Evolutionary conservation across 2,329 filamentous ascomycete species (phyloP).

Genomic region (Parastagonospora avenae): DNA sequence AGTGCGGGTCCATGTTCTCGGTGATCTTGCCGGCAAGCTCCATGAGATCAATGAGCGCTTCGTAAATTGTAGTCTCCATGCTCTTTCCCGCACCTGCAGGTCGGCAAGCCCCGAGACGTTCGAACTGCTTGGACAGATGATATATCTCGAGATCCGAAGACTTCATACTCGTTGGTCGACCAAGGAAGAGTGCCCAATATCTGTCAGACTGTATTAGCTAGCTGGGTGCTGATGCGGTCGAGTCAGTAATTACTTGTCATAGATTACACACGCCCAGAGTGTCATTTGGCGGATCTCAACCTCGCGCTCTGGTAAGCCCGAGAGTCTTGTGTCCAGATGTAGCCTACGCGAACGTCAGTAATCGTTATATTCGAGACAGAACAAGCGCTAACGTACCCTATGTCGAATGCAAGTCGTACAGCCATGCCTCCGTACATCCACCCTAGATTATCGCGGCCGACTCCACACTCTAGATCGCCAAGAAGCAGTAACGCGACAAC

Average conservation of each 20-base stretch:
- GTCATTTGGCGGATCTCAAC: constrained; percentile 57
- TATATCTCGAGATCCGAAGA: constrained; percentile 58
- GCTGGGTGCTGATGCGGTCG: not conserved
- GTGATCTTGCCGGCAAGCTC: constrained; percentile 60
- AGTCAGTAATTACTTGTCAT: constrained; percentile 52
- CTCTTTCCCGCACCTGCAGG: constrained; percentile 42
- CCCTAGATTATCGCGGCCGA: constrained; percentile 59
- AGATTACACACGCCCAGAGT: constrained; percentile 59
- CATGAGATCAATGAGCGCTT: constrained; percentile 61
- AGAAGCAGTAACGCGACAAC: constrained; percentile 59
- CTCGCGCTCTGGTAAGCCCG: constrained; percentile 54
- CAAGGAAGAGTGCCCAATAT: constrained; percentile 61
- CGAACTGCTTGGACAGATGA: constrained; percentile 53
- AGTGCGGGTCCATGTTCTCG: constrained; percentile 49
- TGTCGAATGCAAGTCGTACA: constrained; percentile 30
- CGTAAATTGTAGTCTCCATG: constrained; percentile 53
- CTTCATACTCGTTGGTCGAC: constrained; percentile 61
- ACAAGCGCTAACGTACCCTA: constrained; percentile 30
- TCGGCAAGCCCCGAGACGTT: constrained; percentile 48
- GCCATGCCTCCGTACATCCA: constrained; percentile 60
- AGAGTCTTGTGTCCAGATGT: constrained; percentile 53
- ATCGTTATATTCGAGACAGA: constrained; percentile 41
- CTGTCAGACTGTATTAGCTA: constrained; percentile 17
- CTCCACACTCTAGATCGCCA: constrained; percentile 60
- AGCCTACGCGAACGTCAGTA: constrained; percentile 44